Evolutionary conservation across 352 stramenopile species (phyloP).

Genomic region (Globisporangium middletonii): DNA sequence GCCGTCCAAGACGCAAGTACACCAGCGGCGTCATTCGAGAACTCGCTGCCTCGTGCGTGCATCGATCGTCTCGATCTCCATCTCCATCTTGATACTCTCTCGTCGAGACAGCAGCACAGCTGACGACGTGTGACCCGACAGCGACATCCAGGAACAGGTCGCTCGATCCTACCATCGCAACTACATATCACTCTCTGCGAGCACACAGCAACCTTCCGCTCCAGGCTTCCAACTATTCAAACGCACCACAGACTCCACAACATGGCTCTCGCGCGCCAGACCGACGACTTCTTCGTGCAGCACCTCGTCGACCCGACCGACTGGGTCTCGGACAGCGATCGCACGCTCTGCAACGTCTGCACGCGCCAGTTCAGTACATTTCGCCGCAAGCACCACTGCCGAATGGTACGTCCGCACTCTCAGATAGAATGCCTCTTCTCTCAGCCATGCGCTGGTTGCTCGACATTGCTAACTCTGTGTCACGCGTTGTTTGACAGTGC

Average conservation of each 20-base stretch:
- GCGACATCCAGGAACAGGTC: no score
- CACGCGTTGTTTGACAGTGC: slow-evolving; percentile 26
- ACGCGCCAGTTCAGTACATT: slow-evolving; percentile 74
- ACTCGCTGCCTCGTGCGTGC: neutral
- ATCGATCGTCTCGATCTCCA: no score
- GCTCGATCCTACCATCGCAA: neutral
- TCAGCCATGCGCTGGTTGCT: no score
- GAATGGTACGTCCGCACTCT: slow-evolving; percentile 39
- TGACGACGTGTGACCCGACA: no score
- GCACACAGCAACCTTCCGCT: neutral
- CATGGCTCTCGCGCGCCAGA: slow-evolving; percentile 11
- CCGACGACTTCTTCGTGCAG: slow-evolving; percentile 58
- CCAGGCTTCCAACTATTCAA: no score
- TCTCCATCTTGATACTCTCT: no score
- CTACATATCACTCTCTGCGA: neutral
- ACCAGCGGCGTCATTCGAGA: neutral
- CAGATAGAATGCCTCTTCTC: no score
- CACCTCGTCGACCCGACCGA: slow-evolving; percentile 68
- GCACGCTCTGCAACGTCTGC: slow-evolving; percentile 69
- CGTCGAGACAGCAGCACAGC: no score
- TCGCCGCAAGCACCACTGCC: slow-evolving; percentile 83
- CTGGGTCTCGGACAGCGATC: slow-evolving; percentile 73
- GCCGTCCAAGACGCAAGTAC: no score
- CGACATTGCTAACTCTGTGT: neutral
- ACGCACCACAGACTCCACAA: slow-evolving; percentile 8